Evolutionary conservation across 768 basidiomycete species (phyloP).

Genomic region (Pholiota microspora): DNA sequence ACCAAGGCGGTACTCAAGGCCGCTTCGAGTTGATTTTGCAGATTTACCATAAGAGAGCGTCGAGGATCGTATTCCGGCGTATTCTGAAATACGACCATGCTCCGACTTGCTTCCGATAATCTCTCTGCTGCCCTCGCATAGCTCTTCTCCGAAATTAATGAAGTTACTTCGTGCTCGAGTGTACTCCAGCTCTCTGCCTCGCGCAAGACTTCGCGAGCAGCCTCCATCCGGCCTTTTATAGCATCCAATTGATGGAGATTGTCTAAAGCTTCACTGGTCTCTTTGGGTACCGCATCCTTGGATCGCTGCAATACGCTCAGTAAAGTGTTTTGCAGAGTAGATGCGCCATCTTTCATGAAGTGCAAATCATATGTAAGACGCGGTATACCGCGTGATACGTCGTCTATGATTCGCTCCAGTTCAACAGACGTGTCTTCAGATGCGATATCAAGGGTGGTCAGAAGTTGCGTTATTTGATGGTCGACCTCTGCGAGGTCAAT

Average conservation of each 20-base stretch:
- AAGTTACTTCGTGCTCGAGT: constrained; percentile 87
- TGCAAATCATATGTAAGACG: constrained; percentile 94
- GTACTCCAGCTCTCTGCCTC: constrained; percentile 98
- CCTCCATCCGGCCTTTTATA: constrained; percentile 85
- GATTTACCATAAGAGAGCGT: constrained; percentile 80
- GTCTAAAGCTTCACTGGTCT: constrained; percentile 68
- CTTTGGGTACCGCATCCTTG: constrained; percentile 46
- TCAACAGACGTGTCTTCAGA: constrained; percentile 85
- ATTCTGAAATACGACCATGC: constrained; percentile 91
- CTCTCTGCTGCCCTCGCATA: constrained; percentile 92
- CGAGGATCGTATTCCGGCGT: constrained; percentile 89
- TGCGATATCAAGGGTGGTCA: constrained; percentile 81
- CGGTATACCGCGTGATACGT: constrained; percentile 88
- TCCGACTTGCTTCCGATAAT: constrained; percentile 83
- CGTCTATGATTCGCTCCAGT: constrained; percentile 87
- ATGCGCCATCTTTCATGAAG: constrained; percentile 92
- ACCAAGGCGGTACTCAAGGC: constrained; percentile 88
- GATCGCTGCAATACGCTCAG: constrained; percentile 58
- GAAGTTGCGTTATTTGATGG: constrained; percentile 68
- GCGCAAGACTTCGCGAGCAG: constrained; percentile 81
- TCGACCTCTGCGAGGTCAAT: constrained; percentile 60
- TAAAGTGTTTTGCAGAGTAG: constrained; percentile 69
- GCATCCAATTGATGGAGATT: constrained; percentile 79
- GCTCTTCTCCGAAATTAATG: constrained; percentile 73
- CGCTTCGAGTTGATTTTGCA: constrained; percentile 96